Evolutionary conservation across 164 flowering plant species (phyloP).

Genomic region (Chloranthus sessilifolius): DNA sequence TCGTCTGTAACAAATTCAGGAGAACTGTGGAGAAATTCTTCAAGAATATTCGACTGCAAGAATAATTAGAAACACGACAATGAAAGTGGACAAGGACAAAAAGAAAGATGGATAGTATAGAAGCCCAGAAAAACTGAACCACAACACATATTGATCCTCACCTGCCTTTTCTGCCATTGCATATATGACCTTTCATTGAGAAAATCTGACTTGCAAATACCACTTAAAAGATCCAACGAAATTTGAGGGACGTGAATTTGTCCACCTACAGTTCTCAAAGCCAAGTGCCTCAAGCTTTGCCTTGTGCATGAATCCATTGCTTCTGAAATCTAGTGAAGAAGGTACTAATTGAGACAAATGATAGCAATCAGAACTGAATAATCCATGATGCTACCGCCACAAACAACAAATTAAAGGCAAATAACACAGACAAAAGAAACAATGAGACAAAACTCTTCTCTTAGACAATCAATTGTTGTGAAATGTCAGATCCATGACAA

Average conservation of each 20-base stretch:
- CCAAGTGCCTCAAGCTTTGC: constrained; percentile 41
- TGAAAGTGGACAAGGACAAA: too few relatives aligned
- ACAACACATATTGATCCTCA: constrained; percentile 12
- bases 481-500: too few relatives aligned
- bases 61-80: constrained; percentile 9
- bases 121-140: neutral
- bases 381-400: neutral
- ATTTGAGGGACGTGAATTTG: constrained; percentile 53
- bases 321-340: constrained; percentile 56
- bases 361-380: too few relatives aligned
- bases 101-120: constrained; percentile 1
- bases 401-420: neutral
- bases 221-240: constrained; percentile 47
- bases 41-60: constrained; percentile 52
- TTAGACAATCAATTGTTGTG: too few relatives aligned
- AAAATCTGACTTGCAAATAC: constrained; percentile 51
- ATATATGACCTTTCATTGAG: constrained; percentile 45
- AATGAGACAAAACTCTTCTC: too few relatives aligned
- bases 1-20: constrained; percentile 27
- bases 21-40: constrained; percentile 51
- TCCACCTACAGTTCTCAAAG: constrained; percentile 28
- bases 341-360: neutral
- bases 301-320: constrained; percentile 53
- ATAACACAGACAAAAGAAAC: too few relatives aligned
- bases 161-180: constrained; percentile 82